phyloP scores from a whole-genome alignment of 495 filamentous ascomycete species.

The Xylaria venustula region DNA sequence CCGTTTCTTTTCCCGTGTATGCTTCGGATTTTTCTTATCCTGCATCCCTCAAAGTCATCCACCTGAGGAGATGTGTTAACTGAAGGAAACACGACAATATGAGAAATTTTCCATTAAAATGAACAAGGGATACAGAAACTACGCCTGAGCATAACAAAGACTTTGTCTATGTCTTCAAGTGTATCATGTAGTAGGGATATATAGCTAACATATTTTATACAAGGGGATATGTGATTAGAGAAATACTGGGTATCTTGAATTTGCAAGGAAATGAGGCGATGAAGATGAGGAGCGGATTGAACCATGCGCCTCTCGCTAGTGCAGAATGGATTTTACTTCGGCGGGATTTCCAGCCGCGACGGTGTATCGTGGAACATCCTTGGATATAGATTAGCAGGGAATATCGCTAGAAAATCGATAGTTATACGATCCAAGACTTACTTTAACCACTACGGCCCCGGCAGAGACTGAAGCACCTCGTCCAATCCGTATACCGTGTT shows the following conservation, averaged over 20 bases:
- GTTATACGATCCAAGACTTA: constrained; percentile 37
- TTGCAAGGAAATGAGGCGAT: constrained; percentile 12
- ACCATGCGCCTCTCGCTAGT: constrained; percentile 15
- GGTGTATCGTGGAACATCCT: constrained; percentile 60
- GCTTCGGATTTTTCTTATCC: background rate
- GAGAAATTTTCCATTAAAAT: background rate
- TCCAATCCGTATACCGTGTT: constrained; percentile 79
- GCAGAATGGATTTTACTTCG: constrained; percentile 50
- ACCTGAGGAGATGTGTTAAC: background rate
- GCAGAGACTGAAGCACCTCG: constrained; percentile 78
- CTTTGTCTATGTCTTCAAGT: constrained; percentile 10
- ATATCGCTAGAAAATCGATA: background rate
- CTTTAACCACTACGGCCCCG: constrained; percentile 85
- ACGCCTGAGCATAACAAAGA: background rate
- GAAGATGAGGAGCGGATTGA: constrained; percentile 1
- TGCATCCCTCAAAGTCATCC: background rate
- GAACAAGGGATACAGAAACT: background rate
- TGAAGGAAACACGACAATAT: background rate
- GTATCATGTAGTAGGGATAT: background rate
- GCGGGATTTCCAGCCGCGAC: constrained; percentile 65
- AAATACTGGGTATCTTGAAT: constrained; percentile 19
- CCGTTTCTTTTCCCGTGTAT: background rate
- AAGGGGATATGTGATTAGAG: background rate
- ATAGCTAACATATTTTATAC: constrained; percentile 3
- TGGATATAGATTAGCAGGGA: background rate